These are phyloP conservation scores for Aegilops speltoides DNA, from an alignment of 176 grass and related monocot genomes.

Conservation along the genomic window DNA sequence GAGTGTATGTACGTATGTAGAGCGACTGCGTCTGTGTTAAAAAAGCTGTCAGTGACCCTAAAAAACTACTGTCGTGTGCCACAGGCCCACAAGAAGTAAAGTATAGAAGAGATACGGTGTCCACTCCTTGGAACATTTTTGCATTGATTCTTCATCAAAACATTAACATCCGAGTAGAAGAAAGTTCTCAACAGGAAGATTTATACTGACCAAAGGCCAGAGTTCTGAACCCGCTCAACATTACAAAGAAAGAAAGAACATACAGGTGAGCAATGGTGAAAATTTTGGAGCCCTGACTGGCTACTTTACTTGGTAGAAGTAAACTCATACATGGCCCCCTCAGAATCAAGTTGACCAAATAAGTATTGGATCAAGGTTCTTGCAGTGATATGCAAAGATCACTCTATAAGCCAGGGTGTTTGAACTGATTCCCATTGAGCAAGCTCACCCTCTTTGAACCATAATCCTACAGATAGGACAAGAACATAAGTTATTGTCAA, in stretches of 20 bases:
- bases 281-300: neutral
- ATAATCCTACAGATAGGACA: conserved; percentile 54
- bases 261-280: neutral
- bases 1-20: no score
- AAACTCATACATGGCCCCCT: neutral
- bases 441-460: conserved; percentile 84
- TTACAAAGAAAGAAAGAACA: neutral
- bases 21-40: no score
- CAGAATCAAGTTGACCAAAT: neutral
- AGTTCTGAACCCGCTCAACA: neutral
- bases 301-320: neutral
- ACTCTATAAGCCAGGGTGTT: conserved; percentile 80
- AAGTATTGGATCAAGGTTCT: neutral
- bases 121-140: neutral
- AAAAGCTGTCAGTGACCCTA: no score
- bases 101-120: no score
- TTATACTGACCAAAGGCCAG: neutral
- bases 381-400: neutral
- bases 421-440: conserved; percentile 75
- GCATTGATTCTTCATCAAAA: neutral
- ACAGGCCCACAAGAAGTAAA: no score
- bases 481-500: neutral
- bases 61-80: no score
- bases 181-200: neutral
- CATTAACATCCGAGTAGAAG: neutral